Evolutionary conservation across 1,139 yeast species (phyloP).

Genomic region (Blastobotrys petasosporus): DNA sequence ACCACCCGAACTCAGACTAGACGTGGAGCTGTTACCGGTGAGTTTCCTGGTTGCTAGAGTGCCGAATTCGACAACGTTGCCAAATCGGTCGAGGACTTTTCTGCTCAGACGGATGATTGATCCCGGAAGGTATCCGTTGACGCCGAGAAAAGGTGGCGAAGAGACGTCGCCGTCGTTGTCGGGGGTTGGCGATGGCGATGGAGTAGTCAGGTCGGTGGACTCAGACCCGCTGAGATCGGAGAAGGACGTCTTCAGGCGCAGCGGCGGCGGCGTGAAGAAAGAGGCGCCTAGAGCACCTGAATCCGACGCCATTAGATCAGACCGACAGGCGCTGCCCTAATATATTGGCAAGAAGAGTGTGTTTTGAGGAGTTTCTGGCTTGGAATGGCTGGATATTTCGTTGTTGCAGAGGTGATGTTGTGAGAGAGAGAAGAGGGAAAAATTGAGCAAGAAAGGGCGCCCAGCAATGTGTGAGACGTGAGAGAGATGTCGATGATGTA

Average conservation of each 20-base stretch:
- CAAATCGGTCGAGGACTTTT: conserved; percentile 12
- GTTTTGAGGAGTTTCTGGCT: no score
- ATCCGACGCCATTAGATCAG: not conserved
- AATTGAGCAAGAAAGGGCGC: no score
- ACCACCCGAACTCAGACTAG: not conserved
- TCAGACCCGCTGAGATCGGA: conserved; percentile 3
- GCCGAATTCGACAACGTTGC: conserved; percentile 12
- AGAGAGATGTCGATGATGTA: no score
- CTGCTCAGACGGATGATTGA: conserved; percentile 4
- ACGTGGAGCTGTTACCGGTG: not conserved
- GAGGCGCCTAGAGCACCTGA: no score
- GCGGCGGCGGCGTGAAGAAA: not conserved
- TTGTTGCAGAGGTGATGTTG: no score
- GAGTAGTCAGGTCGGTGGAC: conserved; percentile 8
- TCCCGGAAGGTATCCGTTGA: no score
- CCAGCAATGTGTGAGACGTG: no score
- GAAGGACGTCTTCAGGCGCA: conserved; percentile 7
- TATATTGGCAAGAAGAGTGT: no score
- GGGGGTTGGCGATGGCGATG: conserved; percentile 4
- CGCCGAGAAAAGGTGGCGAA: not conserved
- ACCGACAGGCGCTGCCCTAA: no score
- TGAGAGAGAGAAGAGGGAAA: no score
- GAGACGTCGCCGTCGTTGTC: not conserved
- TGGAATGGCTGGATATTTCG: no score
- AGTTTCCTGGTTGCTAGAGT: conserved; percentile 1